phyloP scores from a whole-genome alignment of 2,329 filamentous ascomycete species.

The Colletotrichum coccodes region DNA sequence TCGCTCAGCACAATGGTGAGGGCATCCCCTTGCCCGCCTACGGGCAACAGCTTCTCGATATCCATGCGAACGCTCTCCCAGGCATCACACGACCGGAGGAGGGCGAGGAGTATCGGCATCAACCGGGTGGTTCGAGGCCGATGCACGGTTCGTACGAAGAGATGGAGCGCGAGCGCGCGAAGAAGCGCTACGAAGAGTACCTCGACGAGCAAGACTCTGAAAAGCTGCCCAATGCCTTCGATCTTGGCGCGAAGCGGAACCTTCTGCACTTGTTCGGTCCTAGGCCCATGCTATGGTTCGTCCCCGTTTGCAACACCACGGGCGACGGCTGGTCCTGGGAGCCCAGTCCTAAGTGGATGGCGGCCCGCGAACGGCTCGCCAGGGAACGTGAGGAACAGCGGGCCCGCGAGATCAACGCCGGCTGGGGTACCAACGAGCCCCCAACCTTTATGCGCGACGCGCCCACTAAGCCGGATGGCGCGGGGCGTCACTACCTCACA shows the following conservation, averaged over 20 bases:
- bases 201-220: constrained; percentile 90
- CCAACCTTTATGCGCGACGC: constrained; percentile 34
- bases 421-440: constrained; percentile 66
- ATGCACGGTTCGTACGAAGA: constrained; percentile 64
- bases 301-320: constrained; percentile 86
- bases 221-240: constrained; percentile 92
- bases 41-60: constrained; percentile 80
- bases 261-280: constrained; percentile 84
- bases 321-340: constrained; percentile 98
- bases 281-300: constrained; percentile 75
- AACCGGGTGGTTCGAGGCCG: constrained; percentile 47
- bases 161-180: constrained; percentile 64
- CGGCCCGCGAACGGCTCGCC: constrained; percentile 73
- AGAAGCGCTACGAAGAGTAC: constrained; percentile 73
- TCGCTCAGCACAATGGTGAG: constrained; percentile 63
- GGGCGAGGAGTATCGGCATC: constrained; percentile 69
- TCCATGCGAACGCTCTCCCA: constrained; percentile 83
- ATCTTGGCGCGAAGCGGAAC: constrained; percentile 86
- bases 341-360: constrained; percentile 80
- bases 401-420: constrained; percentile 71
- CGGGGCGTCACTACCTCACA: constrained; percentile 40
- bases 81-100: constrained; percentile 85
- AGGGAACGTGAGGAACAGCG: constrained; percentile 68
- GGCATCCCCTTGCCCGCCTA: constrained; percentile 65
- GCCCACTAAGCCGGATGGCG: constrained; percentile 35